Evolutionary conservation across 73 alveolate genomes (phyloP).

Genomic region (Uronychia setigera): DNA sequence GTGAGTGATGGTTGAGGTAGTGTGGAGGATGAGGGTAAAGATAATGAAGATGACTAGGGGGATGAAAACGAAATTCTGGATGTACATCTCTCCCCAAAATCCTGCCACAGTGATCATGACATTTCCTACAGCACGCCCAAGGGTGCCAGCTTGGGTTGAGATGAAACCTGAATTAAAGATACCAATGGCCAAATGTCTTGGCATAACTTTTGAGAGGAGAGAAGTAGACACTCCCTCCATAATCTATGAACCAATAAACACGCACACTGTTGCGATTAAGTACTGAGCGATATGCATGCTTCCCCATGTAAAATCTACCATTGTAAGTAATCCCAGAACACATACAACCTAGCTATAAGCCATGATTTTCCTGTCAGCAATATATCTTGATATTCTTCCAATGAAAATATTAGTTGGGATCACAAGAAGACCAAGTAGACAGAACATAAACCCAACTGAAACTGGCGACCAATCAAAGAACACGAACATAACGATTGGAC

Average conservation of each 20-base stretch:
- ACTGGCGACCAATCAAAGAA: conserved; percentile 4
- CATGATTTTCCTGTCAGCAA: conserved; percentile 3
- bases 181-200: neutral
- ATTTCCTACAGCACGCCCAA: too few species aligned
- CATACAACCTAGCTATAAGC: neutral
- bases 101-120: too few species aligned
- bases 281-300: neutral
- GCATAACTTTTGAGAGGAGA: neutral
- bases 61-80: too few species aligned
- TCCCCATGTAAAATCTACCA: neutral
- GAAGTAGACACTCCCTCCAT: conserved; percentile 4
- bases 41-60: too few species aligned
- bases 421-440: conserved; percentile 5
- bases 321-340: neutral
- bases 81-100: too few species aligned
- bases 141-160: too few species aligned
- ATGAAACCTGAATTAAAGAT: neutral
- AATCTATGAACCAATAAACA: neutral
- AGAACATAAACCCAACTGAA: neutral
- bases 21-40: too few species aligned
- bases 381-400: neutral
- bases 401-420: neutral
- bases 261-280: neutral
- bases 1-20: too few species aligned
- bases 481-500: neutral